Conservation (phyloP, 176 grass and related monocot species). For the Elymus sibiricus region DNA sequence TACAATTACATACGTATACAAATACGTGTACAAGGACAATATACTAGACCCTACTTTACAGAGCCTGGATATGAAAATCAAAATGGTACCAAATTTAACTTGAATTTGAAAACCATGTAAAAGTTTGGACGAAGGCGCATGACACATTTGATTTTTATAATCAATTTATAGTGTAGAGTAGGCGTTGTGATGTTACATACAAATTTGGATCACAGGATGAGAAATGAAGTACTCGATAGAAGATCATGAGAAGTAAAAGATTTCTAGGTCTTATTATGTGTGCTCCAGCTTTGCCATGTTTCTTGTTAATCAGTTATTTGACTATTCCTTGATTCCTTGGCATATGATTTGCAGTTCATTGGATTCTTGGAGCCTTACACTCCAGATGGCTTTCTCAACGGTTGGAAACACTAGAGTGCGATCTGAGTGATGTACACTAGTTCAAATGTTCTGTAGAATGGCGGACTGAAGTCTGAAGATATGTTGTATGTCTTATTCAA, state of each 20-base stretch:
- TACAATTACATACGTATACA: too few species aligned
- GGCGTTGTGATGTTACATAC: background rate
- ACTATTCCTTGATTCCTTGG: background rate
- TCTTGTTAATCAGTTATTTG: background rate
- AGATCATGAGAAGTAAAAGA: background rate
- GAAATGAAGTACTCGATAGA: background rate
- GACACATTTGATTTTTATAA: background rate
- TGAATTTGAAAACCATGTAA: background rate
- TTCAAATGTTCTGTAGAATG: background rate
- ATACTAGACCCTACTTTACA: too few species aligned
- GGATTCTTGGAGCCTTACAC: conserved; percentile 93
- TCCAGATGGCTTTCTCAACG: conserved; percentile 61
- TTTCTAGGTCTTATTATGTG: background rate
- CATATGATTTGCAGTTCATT: conserved; percentile 57
- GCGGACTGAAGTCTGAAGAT: background rate
- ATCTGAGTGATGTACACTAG: background rate
- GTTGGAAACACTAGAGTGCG: conserved; percentile 58
- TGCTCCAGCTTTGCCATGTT: background rate
- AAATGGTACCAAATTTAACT: background rate
- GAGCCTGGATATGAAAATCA: background rate
- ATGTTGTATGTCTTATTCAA: background rate
- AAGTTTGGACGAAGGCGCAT: background rate
- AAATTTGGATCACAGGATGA: background rate
- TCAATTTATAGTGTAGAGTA: background rate
- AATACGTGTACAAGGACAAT: too few species aligned